Evolutionary conservation across 116 monocot species (phyloP).

Genomic region (Trichopus zeylanicus): DNA sequence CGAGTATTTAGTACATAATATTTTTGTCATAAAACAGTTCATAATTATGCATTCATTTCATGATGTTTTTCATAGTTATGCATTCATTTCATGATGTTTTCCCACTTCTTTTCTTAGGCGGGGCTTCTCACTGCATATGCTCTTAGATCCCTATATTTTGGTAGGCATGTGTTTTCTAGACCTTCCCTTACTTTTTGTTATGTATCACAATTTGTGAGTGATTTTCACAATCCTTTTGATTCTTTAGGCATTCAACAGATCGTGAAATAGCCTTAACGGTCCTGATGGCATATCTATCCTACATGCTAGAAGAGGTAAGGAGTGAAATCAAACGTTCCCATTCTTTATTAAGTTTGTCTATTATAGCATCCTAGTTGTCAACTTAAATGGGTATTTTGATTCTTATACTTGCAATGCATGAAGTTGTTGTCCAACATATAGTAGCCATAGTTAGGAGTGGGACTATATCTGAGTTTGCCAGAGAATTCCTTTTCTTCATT

Average conservation of each 20-base stretch:
- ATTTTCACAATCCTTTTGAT: background rate
- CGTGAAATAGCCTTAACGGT: constrained; percentile 56
- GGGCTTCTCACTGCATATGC: constrained; percentile 68
- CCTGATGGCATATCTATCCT: constrained; percentile 64
- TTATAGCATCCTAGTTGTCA: background rate
- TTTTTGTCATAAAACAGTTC: background rate
- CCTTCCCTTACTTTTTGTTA: too few relatives aligned
- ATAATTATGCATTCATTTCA: background rate
- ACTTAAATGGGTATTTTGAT: background rate
- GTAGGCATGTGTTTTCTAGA: constrained; percentile 37
- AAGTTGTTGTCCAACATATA: background rate
- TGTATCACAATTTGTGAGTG: background rate
- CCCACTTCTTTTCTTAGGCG: constrained; percentile 25
- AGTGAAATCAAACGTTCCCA: background rate
- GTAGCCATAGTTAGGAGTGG: background rate
- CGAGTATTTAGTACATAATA: background rate
- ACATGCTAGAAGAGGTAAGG: constrained; percentile 59
- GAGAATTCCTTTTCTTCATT: background rate
- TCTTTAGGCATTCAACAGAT: constrained; percentile 56
- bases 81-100: background rate
- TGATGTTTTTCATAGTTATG: background rate
- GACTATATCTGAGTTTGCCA: background rate
- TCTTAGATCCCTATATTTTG: constrained; percentile 63
- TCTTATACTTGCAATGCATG: background rate
- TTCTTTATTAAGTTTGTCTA: too few relatives aligned